Evolutionary conservation across 164 flowering plant genomes (phyloP).

Genomic region (Umbilicus rupestris): DNA sequence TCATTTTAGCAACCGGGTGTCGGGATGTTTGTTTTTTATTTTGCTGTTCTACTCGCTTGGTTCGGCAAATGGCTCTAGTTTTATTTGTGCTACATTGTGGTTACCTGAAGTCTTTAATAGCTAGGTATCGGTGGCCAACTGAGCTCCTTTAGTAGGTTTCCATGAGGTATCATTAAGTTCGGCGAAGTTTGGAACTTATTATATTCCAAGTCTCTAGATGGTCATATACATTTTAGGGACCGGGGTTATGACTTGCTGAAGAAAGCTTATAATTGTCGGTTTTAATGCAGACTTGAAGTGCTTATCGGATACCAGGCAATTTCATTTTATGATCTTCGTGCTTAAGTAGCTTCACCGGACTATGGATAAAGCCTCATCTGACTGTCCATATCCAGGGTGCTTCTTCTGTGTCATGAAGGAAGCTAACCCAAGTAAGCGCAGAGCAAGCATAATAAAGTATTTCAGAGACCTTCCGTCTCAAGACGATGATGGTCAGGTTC

Average conservation of each 20-base stretch:
- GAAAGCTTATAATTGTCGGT: not conserved
- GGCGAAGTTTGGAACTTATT: not conserved
- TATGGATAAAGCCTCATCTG: conserved; percentile 75
- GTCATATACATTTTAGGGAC: no score
- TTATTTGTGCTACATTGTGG: no score
- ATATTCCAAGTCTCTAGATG: not conserved
- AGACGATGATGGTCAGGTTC: conserved; percentile 98
- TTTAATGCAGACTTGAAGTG: not conserved
- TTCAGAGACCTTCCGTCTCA: conserved; percentile 93
- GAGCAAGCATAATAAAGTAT: conserved; percentile 78
- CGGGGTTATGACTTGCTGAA: no score
- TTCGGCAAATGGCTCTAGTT: not conserved
- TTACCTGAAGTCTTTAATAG: no score
- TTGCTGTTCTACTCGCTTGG: not conserved
- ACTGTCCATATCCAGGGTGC: conserved; percentile 97
- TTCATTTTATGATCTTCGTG: not conserved
- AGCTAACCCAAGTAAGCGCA: conserved; percentile 83
- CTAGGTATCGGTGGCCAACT: not conserved
- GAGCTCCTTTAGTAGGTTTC: not conserved
- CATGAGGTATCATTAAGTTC: not conserved
- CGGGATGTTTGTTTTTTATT: not conserved
- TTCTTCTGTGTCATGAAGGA: conserved; percentile 99
- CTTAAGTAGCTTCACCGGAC: not conserved
- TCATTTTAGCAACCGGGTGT: not conserved
- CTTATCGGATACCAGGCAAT: not conserved